Base-by-base conservation (phyloP, 805 yeast species). In the Kodamaea fukazawae region DNA sequence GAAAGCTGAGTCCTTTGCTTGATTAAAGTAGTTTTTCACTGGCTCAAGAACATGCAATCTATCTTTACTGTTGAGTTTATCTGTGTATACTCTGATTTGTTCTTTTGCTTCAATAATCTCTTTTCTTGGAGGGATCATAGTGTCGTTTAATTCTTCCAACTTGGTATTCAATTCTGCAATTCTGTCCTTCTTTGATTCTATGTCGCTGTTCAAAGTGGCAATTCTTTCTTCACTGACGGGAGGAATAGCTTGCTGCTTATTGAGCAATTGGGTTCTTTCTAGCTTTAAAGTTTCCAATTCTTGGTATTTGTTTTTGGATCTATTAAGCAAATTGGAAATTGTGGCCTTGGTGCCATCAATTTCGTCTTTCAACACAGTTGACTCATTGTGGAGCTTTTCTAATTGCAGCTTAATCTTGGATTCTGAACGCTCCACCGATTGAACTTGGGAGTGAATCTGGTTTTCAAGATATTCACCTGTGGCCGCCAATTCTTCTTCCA, bases 41-140 rank as follows among this genome's bases (percentile, higher is more conserved):
- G 52, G 44, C 14, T 73, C 72, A 16, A 83, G 54, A 3, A 77
- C 50, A 11, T 64, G 65, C 2, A 83, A 53, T 49, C 74, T 73
- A 54, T 83, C 90, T 10, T 65, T 71, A 7, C 77, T 66, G 20
- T 57, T 57, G 25, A 72, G 54, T 15, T 45, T 50, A 34, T 32
- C 47, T 49, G 32, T 46, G 45, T 38, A 51, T 46, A 29, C 22
- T 26, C 39, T 34, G 17, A 47, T 43, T 25, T 50, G 43, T 10
- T 35, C 30, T 41, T 42, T 33, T 45, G 54, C 23, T 38, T 47
- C 35, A 30, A 48, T 25, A 36, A 40, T 30, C 8, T 27, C 15
- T 10, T 25, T 34, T 6, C 32, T 22, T 6, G 42, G 42, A 11
- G 29, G 35, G 20, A 37, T 36, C 8, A 53, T 32, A 15, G 36